These are phyloP conservation scores for Mycosarcoma mackinlayi DNA, from an alignment of 1,284 basidiomycete genomes.

Conservation along the genomic window DNA sequence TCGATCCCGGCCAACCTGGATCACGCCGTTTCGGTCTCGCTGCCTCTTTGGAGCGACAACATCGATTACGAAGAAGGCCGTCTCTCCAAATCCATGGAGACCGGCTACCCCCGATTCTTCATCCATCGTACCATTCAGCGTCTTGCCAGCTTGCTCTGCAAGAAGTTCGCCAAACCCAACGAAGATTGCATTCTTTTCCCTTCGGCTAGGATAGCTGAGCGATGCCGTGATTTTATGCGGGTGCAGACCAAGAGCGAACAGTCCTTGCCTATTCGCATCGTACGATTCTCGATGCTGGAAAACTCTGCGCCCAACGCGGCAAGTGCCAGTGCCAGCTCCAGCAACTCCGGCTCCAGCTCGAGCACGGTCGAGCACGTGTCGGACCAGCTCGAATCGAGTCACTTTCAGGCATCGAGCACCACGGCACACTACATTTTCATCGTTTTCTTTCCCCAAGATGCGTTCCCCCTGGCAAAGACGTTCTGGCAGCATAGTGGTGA, in stretches of 20 bases:
- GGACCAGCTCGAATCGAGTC: constrained; percentile 25
- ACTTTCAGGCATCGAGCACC: constrained; percentile 27
- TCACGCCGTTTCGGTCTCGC: constrained; percentile 96
- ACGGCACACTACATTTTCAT: constrained; percentile 72
- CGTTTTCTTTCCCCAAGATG: constrained; percentile 77
- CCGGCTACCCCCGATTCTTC: constrained; percentile 98
- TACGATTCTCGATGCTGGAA: constrained; percentile 55
- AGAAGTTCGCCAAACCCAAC: constrained; percentile 51
- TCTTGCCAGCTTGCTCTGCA: constrained; percentile 46
- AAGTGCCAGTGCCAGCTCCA: constrained; percentile 4
- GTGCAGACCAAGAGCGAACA: constrained; percentile 18
- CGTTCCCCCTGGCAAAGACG: constrained; percentile 82
- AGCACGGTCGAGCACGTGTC: constrained; percentile 41
- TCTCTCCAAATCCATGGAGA: constrained; percentile 83
- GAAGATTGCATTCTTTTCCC: constrained; percentile 62
- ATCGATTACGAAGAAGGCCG: constrained; percentile 93
- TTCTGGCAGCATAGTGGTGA: constrained; percentile 97
- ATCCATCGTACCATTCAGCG: constrained; percentile 88
- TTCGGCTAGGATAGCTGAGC: constrained; percentile 51
- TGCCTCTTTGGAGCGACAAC: constrained; percentile 93
- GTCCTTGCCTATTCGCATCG: constrained; percentile 53
- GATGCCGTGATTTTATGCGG: constrained; percentile 62
- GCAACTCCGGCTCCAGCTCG: constrained; percentile 21
- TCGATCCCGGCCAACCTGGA: constrained; percentile 68
- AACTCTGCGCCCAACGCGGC: constrained; percentile 12